These are phyloP conservation scores for Globisporangium okanoganense DNA, from an alignment of 352 stramenopile genomes.

Conservation along the genomic window DNA sequence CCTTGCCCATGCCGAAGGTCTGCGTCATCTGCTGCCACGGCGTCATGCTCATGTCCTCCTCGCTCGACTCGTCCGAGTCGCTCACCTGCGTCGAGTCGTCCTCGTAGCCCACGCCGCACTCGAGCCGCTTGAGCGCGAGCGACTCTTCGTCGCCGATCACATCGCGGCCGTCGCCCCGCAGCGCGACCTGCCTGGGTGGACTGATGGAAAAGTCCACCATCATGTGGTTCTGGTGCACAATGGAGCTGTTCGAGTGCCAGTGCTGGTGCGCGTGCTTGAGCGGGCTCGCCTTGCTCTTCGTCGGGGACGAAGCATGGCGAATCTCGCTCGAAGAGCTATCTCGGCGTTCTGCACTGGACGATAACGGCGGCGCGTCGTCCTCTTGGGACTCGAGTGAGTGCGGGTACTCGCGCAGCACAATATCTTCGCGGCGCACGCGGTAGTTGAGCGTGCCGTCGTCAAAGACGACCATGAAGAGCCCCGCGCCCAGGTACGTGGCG, in stretches of 20 bases:
- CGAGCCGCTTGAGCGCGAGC: constrained; percentile 62
- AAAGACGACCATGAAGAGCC: constrained; percentile 78
- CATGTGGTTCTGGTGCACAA: constrained; percentile 16
- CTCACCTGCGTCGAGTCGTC: constrained; percentile 83
- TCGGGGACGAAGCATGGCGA: background rate
- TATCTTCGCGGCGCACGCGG: constrained; percentile 59
- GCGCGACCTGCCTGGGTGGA: constrained; percentile 29
- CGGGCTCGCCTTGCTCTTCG: constrained; percentile 2
- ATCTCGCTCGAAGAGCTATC: background rate
- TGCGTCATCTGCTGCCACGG: constrained; percentile 85
- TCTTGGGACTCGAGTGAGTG: background rate
- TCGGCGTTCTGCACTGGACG: background rate
- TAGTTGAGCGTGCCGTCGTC: constrained; percentile 76
- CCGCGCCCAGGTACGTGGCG: constrained; percentile 59
- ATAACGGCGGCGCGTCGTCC: background rate
- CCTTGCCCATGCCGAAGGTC: constrained; percentile 73
- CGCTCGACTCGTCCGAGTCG: constrained; percentile 72
- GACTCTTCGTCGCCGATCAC: constrained; percentile 35
- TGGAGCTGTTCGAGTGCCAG: constrained; percentile 18
- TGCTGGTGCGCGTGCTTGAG: constrained; percentile 2
- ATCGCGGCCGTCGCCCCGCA: constrained; percentile 20
- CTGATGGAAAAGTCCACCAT: constrained; percentile 52
- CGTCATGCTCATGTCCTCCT: constrained; percentile 76
- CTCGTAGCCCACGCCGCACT: constrained; percentile 69
- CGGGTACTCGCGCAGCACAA: constrained; percentile 34